A percentile compares a stretch with the other conserved stretches of the same genome.
Conservation (phyloP, 352 stramenopile genomes). For the Peronosclerospora sorghi region DNA sequence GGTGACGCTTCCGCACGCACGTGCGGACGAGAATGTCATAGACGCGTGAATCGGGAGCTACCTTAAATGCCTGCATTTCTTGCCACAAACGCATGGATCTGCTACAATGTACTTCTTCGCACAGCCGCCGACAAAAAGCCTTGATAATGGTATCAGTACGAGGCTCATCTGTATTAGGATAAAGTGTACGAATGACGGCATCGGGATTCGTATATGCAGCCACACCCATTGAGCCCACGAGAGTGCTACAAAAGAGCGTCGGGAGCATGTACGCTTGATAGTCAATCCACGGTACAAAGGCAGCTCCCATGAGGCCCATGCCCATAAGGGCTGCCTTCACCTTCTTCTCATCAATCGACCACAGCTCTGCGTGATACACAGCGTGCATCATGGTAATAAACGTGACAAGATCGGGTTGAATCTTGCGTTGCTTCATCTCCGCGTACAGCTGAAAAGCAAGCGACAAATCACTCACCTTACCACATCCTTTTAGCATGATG, state of each 20-base stretch:
- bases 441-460: slow-evolving; percentile 76
- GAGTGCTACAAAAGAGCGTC: slow-evolving; percentile 56
- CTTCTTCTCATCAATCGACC: slow-evolving; percentile 48
- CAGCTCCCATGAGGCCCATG: slow-evolving; percentile 40
- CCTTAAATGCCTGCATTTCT: slow-evolving; percentile 66
- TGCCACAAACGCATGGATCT: slow-evolving; percentile 80
- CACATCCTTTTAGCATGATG: slow-evolving; percentile 60
- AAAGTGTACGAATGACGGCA: slow-evolving; percentile 65
- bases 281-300: slow-evolving; percentile 59
- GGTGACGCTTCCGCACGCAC: slow-evolving; percentile 77
- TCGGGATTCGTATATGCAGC: slow-evolving; percentile 80
- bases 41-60: slow-evolving; percentile 54
- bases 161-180: slow-evolving; percentile 68
- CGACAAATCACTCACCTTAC: slow-evolving; percentile 57
- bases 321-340: slow-evolving; percentile 55
- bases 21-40: slow-evolving; percentile 76
- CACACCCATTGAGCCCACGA: slow-evolving; percentile 72
- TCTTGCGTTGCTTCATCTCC: slow-evolving; percentile 70
- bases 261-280: slow-evolving; percentile 66
- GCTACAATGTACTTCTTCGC: slow-evolving; percentile 78
- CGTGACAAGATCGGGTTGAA: slow-evolving; percentile 59
- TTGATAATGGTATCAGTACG: slow-evolving; percentile 55
- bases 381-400: slow-evolving; percentile 85
- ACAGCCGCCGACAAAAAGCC: slow-evolving; percentile 71
- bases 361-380: slow-evolving; percentile 71